Conservation (phyloP, 805 yeast species). For the Candida silvicultrix region DNA sequence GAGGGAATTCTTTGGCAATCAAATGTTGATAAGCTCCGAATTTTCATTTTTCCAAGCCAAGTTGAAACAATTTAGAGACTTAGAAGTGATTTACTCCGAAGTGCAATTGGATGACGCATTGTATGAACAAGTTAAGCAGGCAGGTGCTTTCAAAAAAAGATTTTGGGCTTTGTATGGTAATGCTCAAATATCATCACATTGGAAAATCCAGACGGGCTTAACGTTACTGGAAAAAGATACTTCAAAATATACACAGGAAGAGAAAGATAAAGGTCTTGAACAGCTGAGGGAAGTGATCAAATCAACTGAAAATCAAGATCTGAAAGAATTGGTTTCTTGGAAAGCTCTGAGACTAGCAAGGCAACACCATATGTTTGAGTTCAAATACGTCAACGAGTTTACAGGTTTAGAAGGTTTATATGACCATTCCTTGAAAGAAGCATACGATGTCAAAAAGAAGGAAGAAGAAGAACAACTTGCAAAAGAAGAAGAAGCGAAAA, state of each 20-base stretch:
- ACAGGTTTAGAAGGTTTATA: conserved; percentile 35
- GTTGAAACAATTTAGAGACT: conserved; percentile 5
- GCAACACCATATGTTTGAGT: conserved; percentile 28
- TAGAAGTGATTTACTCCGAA: neutral
- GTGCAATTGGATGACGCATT: conserved; percentile 5
- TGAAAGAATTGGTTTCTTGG: conserved; percentile 29
- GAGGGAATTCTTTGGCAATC: neutral
- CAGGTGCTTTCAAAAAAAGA: conserved; percentile 3
- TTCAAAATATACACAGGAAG: conserved; percentile 1
- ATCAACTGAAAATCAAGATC: conserved; percentile 3
- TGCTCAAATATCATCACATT: conserved; percentile 22
- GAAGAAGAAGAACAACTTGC: conserved; percentile 9
- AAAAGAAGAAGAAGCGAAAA: conserved; percentile 13
- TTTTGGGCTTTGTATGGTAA: conserved; percentile 21
- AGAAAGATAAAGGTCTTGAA: conserved; percentile 2
- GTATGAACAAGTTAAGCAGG: conserved; percentile 1
- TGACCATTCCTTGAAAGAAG: conserved; percentile 17
- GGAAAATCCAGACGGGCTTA: conserved; percentile 36
- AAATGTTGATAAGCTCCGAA: conserved; percentile 3
- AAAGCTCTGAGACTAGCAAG: conserved; percentile 36
- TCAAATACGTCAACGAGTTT: conserved; percentile 27
- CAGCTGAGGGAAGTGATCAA: neutral
- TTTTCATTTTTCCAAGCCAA: conserved; percentile 4
- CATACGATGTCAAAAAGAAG: conserved; percentile 9
- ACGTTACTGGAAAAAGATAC: conserved; percentile 20